Base-by-base conservation (phyloP, 2,329 filamentous ascomycete species). In the Diaporthe citriasiana region DNA sequence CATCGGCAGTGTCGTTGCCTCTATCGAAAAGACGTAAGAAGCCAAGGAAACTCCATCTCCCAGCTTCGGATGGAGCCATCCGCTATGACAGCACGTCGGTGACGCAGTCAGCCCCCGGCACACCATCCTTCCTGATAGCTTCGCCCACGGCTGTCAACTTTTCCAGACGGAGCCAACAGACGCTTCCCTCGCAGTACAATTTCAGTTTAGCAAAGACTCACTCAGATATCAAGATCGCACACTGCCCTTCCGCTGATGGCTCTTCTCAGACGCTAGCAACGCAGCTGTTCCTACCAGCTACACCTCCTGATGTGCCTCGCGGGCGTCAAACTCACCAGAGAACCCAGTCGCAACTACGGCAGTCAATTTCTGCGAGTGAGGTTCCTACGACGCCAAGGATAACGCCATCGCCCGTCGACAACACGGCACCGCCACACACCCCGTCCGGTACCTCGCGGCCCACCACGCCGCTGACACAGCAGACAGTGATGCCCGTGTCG, bases 401-500 rank as follows among this genome's bases (percentile, higher is more conserved):
- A 33, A 60, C 38, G 45, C 35, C 45, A 12, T 68, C 63, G 15
- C 63, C 63, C n/a, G 47, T 40, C 25, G 47, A 66, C 12, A 51
- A 47, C 56, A 19, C 55, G 25, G 35, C 33, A 45, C 42, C 69
- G 25, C 42, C 33, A 40, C n/a, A 40, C n/a, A 53, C 56, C 42
- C 25, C 69, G 7, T 38, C 33, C 33, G 4, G 33, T 15, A 35
- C 56, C n/a, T 40, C 69, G 4, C 45, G 33, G n/a, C 56, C 69
- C 30, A 57, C 55, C 30, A 60, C 69, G 27, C 55, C 55, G 17
- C 56, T 40, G 25, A 38, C n/a, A 33, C 22, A 79, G 78, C 25
- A 79, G 79, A 42, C 75, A 76, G 15, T 84, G 82, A 76, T 68
- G 17, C 79, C 80, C 51, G 78, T 84, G 42, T 89, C 87, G 2